These are phyloP conservation scores for Vachellia pachyceras DNA, from an alignment of 306 rosid genomes.

Conservation along the genomic window DNA sequence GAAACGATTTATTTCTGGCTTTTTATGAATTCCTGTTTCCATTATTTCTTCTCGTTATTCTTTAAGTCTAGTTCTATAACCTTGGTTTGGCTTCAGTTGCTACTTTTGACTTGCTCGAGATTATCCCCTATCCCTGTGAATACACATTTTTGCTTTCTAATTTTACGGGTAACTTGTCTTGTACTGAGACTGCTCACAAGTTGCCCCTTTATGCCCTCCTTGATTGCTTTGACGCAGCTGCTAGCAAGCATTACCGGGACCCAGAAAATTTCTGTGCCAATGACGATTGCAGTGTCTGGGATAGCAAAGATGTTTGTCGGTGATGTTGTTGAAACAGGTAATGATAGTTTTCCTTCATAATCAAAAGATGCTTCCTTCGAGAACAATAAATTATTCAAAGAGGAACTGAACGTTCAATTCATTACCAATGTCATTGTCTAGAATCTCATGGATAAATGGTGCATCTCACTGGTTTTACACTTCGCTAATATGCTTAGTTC, in stretches of 20 bases:
- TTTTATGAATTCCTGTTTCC: background rate
- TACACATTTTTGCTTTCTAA: background rate
- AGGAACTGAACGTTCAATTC: background rate
- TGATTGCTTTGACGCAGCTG: slow-evolving; percentile 4
- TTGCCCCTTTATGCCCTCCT: background rate
- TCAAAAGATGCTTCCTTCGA: slow-evolving; percentile 15
- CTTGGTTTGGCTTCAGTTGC: slow-evolving; percentile 23
- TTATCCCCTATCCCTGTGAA: background rate
- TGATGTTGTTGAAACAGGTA: slow-evolving; percentile 84
- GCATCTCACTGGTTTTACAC: slow-evolving; percentile 1
- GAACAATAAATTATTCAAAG: background rate
- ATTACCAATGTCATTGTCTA: background rate
- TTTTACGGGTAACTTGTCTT: background rate
- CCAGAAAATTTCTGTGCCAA: slow-evolving; percentile 84
- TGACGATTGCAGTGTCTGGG: slow-evolving; percentile 92
- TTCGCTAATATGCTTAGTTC: slow-evolving; percentile 24
- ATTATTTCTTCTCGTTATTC: slow-evolving; percentile 1
- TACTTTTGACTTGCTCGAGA: background rate
- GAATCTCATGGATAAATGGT: background rate
- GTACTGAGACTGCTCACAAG: background rate
- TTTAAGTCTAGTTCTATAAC: background rate
- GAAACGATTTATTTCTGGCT: background rate
- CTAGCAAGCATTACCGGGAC: slow-evolving; percentile 54
- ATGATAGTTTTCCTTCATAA: slow-evolving; percentile 29
- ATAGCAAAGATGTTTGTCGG: slow-evolving; percentile 95